These are phyloP conservation scores for Ceriops decandra DNA, from an alignment of 345 rosid species.

Conservation along the genomic window DNA sequence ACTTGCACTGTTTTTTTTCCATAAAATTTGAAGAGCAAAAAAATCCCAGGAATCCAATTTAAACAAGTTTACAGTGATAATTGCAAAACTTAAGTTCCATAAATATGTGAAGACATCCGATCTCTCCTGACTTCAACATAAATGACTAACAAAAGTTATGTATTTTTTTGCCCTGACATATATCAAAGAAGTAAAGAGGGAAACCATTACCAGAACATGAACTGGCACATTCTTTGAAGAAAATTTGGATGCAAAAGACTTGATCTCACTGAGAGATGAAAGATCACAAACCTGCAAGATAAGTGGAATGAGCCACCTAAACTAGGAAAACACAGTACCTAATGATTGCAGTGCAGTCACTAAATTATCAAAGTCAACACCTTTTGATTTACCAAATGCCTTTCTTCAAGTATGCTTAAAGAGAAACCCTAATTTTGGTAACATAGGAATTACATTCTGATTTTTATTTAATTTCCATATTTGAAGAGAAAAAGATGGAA, in stretches of 20 bases:
- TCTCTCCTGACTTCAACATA: background rate
- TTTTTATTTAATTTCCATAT: background rate
- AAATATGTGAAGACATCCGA: background rate
- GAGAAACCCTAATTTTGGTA: background rate
- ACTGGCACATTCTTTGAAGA: conserved; percentile 67
- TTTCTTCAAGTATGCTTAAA: background rate
- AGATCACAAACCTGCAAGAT: conserved; percentile 80
- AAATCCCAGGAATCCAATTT: background rate
- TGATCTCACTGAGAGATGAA: conserved; percentile 66
- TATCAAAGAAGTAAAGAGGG: background rate
- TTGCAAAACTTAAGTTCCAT: background rate
- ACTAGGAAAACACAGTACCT: conserved; percentile 1
- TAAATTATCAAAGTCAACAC: background rate
- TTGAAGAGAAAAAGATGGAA: background rate
- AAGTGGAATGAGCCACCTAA: conserved; percentile 15
- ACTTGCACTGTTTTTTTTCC: too few relatives aligned
- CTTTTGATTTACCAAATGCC: background rate
- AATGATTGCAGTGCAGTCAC: background rate
- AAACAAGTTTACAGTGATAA: background rate
- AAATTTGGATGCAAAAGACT: conserved; percentile 73
- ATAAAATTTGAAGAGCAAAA: background rate
- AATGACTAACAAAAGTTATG: background rate
- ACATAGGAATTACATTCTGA: background rate
- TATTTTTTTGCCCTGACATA: background rate
- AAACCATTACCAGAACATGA: conserved; percentile 65